Base-by-base conservation (phyloP, 2,329 filamentous ascomycete genomes). In the Fusarium mexicanum region DNA sequence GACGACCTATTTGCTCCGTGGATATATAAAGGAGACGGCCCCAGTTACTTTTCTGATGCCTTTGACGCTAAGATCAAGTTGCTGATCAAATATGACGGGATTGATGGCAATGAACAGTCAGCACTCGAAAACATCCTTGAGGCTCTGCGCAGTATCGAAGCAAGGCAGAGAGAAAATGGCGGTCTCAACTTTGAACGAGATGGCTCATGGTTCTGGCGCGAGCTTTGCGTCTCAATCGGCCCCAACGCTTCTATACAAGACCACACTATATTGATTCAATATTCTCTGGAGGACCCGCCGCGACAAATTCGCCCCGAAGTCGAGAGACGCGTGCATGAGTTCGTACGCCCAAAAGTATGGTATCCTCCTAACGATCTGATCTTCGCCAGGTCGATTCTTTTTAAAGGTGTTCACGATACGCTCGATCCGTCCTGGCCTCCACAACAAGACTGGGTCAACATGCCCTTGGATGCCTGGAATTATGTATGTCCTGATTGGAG, bases 351-450 rank as follows among this genome's bases (percentile, higher is more conserved):
- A 1, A 47, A 0, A 11, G 1, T 1, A 29, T 47, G 44, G 44
- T 29, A 47, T 9, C 44, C 44, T 4, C 44, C 44, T 47, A 5
- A 20, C 0, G 8, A 5, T 12, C 24, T 46, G 44, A 26, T 46
- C 17, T 0, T 1, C 1, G 24, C 8, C 8, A 46, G 44, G 8
- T 26, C 44, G 12, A 13, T 4, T 14, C 24, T 20, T 26, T 12
- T 14, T 14, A 0, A 20, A 5, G 24, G 26, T 20, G 12, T 13
- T 47, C 44, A 3, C 18, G 8, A 29, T 3, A 47, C 31, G 14
- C 18, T 55, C 14, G 24, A 29, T 6, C 20, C 37, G 2, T 55
- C 51, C 35, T 20, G 37, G 6, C 22, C n/a, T n/a, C n/a, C n/a
- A n/a, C n/a, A 35, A 13, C 7, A 3, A 8, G 35, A 61, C 8